Percentiles rank a stretch among this genome's conserved stretches.
Evolutionary conservation across 2,329 filamentous ascomycete genomes (phyloP).

Genomic region (Aspergillus texensis): DNA sequence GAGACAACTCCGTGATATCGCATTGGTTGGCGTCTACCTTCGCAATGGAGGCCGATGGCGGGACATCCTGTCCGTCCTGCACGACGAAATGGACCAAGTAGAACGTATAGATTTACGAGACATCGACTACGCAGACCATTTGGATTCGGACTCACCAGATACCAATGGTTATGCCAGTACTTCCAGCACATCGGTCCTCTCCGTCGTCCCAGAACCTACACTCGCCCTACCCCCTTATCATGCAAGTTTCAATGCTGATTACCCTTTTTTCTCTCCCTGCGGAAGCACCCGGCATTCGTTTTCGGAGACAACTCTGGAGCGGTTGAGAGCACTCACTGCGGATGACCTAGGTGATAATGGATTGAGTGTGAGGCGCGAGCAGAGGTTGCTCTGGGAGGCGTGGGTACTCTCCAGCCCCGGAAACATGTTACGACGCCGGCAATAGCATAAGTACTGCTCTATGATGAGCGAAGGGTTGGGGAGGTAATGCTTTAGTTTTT

Average conservation of each 20-base stretch:
- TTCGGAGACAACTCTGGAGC: slow-evolving; percentile 23
- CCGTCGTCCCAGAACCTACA: slow-evolving; percentile 21
- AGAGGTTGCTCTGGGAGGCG: slow-evolving; percentile 41
- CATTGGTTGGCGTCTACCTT: slow-evolving; percentile 63
- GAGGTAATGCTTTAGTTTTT: neutral
- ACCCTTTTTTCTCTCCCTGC: slow-evolving; percentile 3
- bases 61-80: slow-evolving; percentile 60
- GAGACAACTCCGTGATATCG: slow-evolving; percentile 59
- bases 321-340: slow-evolving; percentile 29
- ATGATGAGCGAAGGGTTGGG: neutral
- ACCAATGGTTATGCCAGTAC: slow-evolving; percentile 8
- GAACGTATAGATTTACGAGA: slow-evolving; percentile 65
- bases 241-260: slow-evolving; percentile 20
- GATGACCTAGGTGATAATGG: slow-evolving; percentile 44
- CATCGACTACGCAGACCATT: slow-evolving; percentile 61
- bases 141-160: slow-evolving; percentile 46
- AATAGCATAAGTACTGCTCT: slow-evolving; percentile 2
- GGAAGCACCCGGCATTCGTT: slow-evolving; percentile 13
- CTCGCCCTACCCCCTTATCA: slow-evolving; percentile 17
- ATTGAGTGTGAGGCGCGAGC: slow-evolving; percentile 33
- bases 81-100: slow-evolving; percentile 58
- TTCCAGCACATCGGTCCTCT: slow-evolving; percentile 4
- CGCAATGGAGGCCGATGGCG: slow-evolving; percentile 63
- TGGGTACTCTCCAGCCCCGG: slow-evolving; percentile 38
- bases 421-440: slow-evolving; percentile 12